phyloP scores from a whole-genome alignment of 768 basidiomycete species.

The Suillus subaureus region DNA sequence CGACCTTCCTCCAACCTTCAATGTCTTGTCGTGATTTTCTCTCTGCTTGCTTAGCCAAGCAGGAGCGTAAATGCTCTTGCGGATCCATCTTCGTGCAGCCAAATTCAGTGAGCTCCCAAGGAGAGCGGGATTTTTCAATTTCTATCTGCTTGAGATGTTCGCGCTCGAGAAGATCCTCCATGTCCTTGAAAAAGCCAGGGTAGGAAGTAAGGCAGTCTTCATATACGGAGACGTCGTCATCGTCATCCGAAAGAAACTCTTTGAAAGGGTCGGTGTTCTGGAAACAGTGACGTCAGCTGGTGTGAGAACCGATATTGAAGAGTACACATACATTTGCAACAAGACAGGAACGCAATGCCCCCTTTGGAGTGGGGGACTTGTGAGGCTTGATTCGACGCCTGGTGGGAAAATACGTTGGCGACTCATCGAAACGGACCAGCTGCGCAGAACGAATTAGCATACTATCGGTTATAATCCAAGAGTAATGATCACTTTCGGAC shows the following conservation, averaged over 20 bases:
- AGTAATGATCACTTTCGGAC: slow-evolving; percentile 21
- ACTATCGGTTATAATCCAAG: slow-evolving; percentile 1
- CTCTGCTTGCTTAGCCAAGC: slow-evolving; percentile 29
- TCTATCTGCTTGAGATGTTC: slow-evolving; percentile 13
- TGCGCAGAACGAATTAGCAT: slow-evolving; percentile 6
- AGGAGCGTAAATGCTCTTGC: slow-evolving; percentile 27
- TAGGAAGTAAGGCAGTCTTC: slow-evolving; percentile 31
- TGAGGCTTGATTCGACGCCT: slow-evolving; percentile 21
- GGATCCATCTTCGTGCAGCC: slow-evolving; percentile 30
- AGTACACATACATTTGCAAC: slow-evolving; percentile 24
- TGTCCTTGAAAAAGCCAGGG: slow-evolving; percentile 21
- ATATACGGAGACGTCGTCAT: slow-evolving; percentile 27
- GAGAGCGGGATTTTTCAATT: slow-evolving; percentile 14
- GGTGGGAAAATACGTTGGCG: slow-evolving; percentile 25
- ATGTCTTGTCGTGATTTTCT: slow-evolving; percentile 25
- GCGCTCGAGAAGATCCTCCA: slow-evolving; percentile 20
- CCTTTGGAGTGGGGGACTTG: slow-evolving; percentile 14
- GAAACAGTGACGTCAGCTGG: slow-evolving; percentile 9
- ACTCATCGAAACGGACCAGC: slow-evolving; percentile 30
- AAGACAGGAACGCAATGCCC: slow-evolving; percentile 31
- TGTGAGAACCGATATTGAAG: neutral
- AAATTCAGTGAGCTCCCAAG: slow-evolving; percentile 32
- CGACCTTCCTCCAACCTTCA: slow-evolving; percentile 18
- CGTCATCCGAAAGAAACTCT: slow-evolving; percentile 8
- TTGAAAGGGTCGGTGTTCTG: slow-evolving; percentile 17